phyloP scores from a whole-genome alignment of 495 filamentous ascomycete genomes.

The Haplographium delicatum region DNA sequence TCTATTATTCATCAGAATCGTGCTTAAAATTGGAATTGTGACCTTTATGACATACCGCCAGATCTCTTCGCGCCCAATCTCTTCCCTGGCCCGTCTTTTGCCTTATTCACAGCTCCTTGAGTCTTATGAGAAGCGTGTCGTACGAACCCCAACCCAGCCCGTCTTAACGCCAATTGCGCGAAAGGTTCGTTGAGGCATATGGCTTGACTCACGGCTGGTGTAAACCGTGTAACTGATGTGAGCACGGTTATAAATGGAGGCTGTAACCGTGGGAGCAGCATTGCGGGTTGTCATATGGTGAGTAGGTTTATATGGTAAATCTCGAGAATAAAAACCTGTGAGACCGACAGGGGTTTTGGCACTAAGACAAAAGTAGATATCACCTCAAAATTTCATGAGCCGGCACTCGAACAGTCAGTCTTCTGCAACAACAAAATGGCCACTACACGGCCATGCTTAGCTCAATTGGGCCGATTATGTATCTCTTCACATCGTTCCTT shows the following conservation, averaged over 20 bases:
- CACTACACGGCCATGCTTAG: conserved; percentile 17
- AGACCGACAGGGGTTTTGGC: conserved; percentile 4
- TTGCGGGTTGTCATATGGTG: conserved; percentile 26
- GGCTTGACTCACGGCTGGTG: conserved; percentile 13
- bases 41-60: conserved; percentile 59
- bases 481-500: neutral
- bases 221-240: conserved; percentile 30
- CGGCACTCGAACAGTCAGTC: too few relatives aligned
- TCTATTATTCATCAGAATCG: conserved; percentile 37
- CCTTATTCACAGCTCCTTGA: conserved; percentile 80
- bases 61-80: conserved; percentile 92
- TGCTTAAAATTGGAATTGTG: too few relatives aligned
- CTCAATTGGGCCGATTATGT: conserved; percentile 27
- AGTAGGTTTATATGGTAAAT: too few relatives aligned
- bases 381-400: too few relatives aligned
- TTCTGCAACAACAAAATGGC: conserved; percentile 25
- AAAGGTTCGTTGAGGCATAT: conserved; percentile 31
- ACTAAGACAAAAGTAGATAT: conserved; percentile 2
- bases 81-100: conserved; percentile 84
- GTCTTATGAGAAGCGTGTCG: conserved; percentile 80
- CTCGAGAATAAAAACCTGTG: conserved; percentile 1
- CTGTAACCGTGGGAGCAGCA: conserved; percentile 50
- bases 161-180: conserved; percentile 34
- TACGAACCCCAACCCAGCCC: conserved; percentile 39
- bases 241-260: conserved; percentile 43